These are phyloP conservation scores for Gyromitra esculenta DNA, from an alignment of 2,329 filamentous ascomycete genomes.

Conservation along the genomic window DNA sequence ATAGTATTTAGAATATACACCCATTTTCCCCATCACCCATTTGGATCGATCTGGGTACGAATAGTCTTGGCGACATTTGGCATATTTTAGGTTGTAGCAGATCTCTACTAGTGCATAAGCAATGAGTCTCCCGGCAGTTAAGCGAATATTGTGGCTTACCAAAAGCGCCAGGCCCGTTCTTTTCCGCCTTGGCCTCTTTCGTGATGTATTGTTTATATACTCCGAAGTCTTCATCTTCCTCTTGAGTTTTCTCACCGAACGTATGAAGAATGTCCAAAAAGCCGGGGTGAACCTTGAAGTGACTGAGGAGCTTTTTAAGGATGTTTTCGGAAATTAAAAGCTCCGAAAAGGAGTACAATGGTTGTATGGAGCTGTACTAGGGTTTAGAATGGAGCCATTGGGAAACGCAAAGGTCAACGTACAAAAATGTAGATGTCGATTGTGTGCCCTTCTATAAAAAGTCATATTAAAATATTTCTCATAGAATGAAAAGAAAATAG, in stretches of 20 bases:
- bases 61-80: not conserved
- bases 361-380: not conserved
- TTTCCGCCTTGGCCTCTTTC: not conserved
- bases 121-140: not conserved
- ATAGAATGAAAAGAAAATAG: not conserved
- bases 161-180: not conserved
- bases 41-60: not conserved
- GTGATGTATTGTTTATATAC: conserved; percentile 31
- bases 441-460: not conserved
- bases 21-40: conserved; percentile 38
- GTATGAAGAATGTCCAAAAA: conserved; percentile 42
- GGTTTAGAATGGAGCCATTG: conserved; percentile 7
- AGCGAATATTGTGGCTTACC: not conserved
- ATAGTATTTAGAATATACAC: conserved; percentile 37
- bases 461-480: not conserved
- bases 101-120: conserved; percentile 4
- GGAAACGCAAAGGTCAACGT: not conserved
- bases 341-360: conserved; percentile 7
- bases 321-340: conserved; percentile 9
- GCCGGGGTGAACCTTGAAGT: conserved; percentile 21
- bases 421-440: conserved; percentile 21
- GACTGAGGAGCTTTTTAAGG: conserved; percentile 28
- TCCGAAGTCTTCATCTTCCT: conserved; percentile 34
- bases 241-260: conserved; percentile 27
- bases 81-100: conserved; percentile 36